Percentiles rank a stretch among this genome's conserved stretches.
Conservation (phyloP, 106 monocot genomes). For the Acorus gramineus region DNA sequence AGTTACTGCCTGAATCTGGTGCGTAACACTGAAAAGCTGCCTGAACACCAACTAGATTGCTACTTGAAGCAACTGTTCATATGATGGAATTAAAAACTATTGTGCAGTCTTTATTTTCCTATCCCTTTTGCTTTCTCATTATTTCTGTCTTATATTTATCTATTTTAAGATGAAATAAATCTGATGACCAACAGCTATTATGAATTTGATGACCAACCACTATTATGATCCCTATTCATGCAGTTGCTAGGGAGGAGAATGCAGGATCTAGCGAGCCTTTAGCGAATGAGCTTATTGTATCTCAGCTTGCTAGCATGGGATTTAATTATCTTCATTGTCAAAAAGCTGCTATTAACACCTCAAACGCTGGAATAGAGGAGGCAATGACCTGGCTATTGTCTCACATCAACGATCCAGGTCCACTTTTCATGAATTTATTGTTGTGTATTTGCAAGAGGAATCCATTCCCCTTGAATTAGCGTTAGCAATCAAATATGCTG, state of each 20-base stretch:
- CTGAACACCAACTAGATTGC: too few species aligned
- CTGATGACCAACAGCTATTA: too few species aligned
- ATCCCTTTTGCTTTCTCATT: too few species aligned
- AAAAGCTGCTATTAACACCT: conserved; percentile 90
- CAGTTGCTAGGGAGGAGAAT: conserved; percentile 28
- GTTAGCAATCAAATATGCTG: too few species aligned
- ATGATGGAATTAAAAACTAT: too few species aligned
- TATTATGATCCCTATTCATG: too few species aligned
- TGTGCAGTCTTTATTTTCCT: too few species aligned
- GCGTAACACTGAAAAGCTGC: background rate
- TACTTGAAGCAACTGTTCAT: too few species aligned
- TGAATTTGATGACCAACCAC: too few species aligned
- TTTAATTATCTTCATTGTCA: conserved; percentile 90
- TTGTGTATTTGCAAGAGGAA: background rate
- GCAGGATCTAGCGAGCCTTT: conserved; percentile 19
- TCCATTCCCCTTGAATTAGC: too few species aligned
- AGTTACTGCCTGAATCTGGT: conserved; percentile 85
- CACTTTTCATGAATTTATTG: background rate
- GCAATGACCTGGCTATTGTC: conserved; percentile 97
- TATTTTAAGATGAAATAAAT: too few species aligned
- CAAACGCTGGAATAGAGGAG: conserved; percentile 83
- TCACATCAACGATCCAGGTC: conserved; percentile 94
- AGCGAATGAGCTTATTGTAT: conserved; percentile 68
- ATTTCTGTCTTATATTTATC: too few species aligned
- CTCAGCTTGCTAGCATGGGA: conserved; percentile 70